Conservation (phyloP, 1,139 yeast species). For the Cylindricascospora bacillispora region DNA sequence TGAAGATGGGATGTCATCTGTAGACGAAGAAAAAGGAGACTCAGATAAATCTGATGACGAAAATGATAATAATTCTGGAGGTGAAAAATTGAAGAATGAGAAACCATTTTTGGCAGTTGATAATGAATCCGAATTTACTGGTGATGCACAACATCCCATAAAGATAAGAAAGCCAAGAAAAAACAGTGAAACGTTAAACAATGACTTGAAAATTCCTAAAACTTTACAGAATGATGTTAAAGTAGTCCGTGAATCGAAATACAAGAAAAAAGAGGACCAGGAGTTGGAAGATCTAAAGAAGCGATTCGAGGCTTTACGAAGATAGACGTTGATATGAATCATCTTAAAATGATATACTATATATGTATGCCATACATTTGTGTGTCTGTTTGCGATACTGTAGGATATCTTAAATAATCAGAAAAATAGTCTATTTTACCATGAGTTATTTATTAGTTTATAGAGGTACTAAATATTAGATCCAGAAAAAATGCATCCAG, state of each 20-base stretch:
- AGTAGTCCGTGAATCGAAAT: conserved; percentile 9
- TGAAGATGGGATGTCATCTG: conserved; percentile 9
- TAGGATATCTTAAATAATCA: too few species aligned
- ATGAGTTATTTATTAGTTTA: too few species aligned
- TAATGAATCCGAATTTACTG: conserved; percentile 20
- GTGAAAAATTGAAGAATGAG: conserved; percentile 13
- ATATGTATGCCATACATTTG: too few species aligned
- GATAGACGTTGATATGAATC: too few species aligned
- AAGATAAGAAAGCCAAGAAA: conserved; percentile 35
- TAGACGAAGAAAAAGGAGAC: conserved; percentile 19
- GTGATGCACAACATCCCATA: conserved; percentile 30
- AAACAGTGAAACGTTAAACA: conserved; percentile 34
- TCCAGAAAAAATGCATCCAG: too few species aligned
- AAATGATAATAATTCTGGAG: conserved; percentile 13
- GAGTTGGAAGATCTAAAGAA: conserved; percentile 41
- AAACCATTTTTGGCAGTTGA: conserved; percentile 25
- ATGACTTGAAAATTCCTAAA: conserved; percentile 32
- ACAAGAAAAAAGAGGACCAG: conserved; percentile 23
- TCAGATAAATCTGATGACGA: conserved; percentile 21
- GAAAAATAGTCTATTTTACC: too few species aligned
- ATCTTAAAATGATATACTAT: too few species aligned
- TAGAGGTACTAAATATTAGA: too few species aligned
- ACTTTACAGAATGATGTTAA: conserved; percentile 26
- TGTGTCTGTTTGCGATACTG: too few species aligned
- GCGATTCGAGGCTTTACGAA: conserved; percentile 39